Base-by-base conservation (phyloP, 1,284 basidiomycete species). In the Sanguinoderma infundibulare region DNA sequence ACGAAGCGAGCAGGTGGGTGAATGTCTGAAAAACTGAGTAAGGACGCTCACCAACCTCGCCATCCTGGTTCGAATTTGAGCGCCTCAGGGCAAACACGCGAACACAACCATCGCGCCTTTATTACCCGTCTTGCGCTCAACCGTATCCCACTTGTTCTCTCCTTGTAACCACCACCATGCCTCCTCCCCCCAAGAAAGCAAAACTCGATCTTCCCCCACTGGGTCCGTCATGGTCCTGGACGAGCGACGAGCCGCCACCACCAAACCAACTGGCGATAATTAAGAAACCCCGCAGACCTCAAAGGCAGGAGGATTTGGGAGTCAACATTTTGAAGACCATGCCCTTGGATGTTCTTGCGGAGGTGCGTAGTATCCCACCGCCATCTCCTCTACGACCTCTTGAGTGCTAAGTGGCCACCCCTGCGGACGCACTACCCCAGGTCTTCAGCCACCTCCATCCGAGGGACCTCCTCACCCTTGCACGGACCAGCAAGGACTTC, bases 401-500 rank as follows among this genome's bases (percentile, higher is more conserved):
- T n/a, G n/a, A n/a, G 9, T 28, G 28, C 17, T 6, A 53, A 46
- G 10, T 17, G 24, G 26, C 6, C 9, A 5, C 34, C 20, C 34
- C 7, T 20, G 5, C 26, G 22, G 24, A 20, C 12, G 22, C 46
- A 28, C 2, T 7, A 12, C 15, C 35, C 1, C 30, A 69, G 67
- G 59, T 69, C 14, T 65, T 65, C 57, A 35, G 51, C 22, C 40
- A 59, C 34, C 39, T 68, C n/a, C n/a, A n/a, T n/a, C n/a, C n/a
- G n/a, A n/a, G n/a, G n/a, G n/a, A n/a, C n/a, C 53, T 68, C 14
- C 59, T 68, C 22, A 55, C 28, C 51, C 47, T 68, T 15, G 60
- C 67, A 9, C 59, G 67, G 22, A 66, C 67, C 26, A 61, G 22
- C 34, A 61, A 59, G 38, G n/a, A n/a, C n/a, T n/a, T n/a, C n/a